phyloP scores from a whole-genome alignment of 2,329 filamentous ascomycete species.

The Knufia petricola region DNA sequence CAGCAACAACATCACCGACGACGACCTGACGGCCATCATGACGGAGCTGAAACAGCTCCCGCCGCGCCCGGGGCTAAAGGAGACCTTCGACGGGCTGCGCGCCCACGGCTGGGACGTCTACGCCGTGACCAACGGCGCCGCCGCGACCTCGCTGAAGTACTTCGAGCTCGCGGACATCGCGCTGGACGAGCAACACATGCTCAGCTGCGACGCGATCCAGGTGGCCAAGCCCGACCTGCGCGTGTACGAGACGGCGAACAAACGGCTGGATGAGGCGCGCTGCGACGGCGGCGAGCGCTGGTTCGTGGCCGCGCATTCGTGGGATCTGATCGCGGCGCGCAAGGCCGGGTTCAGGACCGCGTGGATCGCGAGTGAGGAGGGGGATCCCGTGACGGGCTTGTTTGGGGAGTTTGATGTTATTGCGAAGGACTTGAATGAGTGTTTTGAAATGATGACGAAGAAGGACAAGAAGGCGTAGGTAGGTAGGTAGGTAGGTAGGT shows the following conservation, averaged over 20 bases:
- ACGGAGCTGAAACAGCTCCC: neutral
- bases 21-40: neutral
- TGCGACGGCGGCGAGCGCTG: neutral
- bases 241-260: neutral
- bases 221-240: neutral
- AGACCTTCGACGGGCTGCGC: neutral
- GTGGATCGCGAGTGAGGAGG: constrained; percentile 4
- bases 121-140: neutral
- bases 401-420: constrained; percentile 4
- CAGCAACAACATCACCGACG: neutral
- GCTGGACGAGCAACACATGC: neutral
- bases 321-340: constrained; percentile 1
- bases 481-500: too few species aligned
- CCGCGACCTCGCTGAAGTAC: neutral
- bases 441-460: constrained; percentile 5
- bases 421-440: constrained; percentile 4
- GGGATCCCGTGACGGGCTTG: neutral
- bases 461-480: too few species aligned
- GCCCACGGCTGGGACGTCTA: neutral
- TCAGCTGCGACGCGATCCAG: neutral
- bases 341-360: constrained; percentile 2
- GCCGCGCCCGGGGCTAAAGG: neutral
- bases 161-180: neutral
- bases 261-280: neutral
- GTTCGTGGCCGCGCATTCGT: neutral